Evolutionary conservation across 305 asterid species (phyloP).

Genomic region (Fraxinus greggii): DNA sequence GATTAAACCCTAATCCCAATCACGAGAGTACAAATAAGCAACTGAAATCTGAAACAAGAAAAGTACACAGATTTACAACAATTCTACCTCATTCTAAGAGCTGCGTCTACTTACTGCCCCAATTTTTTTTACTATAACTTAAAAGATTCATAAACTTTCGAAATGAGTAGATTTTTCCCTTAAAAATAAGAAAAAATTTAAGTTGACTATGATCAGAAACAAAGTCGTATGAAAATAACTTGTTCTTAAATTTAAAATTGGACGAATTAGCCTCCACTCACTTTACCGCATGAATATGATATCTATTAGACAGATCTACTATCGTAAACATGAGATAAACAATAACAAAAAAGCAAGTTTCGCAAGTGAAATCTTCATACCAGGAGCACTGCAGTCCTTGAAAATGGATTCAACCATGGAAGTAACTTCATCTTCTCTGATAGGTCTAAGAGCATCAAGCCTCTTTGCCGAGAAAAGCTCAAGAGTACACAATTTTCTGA

Average conservation of each 20-base stretch:
- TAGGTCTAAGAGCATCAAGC: conserved; percentile 48
- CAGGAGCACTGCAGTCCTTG: conserved; percentile 42
- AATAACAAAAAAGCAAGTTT: not conserved
- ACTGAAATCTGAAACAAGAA: not conserved
- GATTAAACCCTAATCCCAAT: not conserved
- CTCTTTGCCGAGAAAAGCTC: conserved; percentile 57
- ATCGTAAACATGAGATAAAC: not conserved
- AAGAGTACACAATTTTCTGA: conserved; percentile 54
- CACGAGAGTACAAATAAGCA: not conserved
- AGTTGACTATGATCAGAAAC: not conserved
- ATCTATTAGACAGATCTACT: not conserved
- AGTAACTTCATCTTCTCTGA: conserved; percentile 59
- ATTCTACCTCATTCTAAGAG: not conserved
- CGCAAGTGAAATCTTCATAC: conserved; percentile 14
- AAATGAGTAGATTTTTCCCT: not conserved
- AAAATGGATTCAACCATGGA: conserved; percentile 52
- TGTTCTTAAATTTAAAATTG: not conserved
- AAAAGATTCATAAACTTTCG: not conserved
- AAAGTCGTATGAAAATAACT: not conserved
- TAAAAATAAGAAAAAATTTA: not conserved
- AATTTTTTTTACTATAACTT: not conserved
- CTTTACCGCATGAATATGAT: not conserved
- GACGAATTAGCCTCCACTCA: not conserved
- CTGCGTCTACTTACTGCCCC: not conserved
- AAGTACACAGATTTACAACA: not conserved